A percentile compares a stretch with the other conserved stretches of the same genome.
Conservation (phyloP, 768 basidiomycete genomes). For the Boletus sensibilis region DNA sequence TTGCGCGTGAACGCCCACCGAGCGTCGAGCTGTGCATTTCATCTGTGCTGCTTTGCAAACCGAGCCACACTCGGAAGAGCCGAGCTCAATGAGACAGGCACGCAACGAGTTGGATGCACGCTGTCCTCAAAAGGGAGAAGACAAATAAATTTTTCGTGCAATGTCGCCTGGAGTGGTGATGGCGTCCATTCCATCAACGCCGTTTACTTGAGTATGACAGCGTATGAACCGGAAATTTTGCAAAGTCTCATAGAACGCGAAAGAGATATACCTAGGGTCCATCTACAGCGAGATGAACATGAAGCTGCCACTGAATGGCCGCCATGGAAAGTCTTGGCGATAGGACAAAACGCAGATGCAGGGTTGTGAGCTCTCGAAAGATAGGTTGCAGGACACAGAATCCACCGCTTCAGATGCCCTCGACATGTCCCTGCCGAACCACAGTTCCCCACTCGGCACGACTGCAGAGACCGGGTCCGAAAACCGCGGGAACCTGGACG, state of each 20-base stretch:
- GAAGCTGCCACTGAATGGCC: background rate
- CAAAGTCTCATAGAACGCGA: background rate
- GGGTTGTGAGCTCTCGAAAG: conserved; percentile 4
- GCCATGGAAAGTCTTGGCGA: background rate
- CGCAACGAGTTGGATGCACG: background rate
- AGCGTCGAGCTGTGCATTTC: background rate
- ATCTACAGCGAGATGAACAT: background rate
- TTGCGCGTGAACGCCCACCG: background rate
- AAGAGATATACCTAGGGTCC: conserved; percentile 7
- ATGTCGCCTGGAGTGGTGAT: background rate
- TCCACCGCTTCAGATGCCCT: background rate
- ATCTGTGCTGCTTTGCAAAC: background rate
- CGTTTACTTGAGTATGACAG: conserved; percentile 12
- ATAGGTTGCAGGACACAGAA: background rate
- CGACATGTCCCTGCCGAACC: background rate
- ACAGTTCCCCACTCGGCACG: background rate
- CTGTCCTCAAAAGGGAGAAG: conserved; percentile 1
- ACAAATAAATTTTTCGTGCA: background rate
- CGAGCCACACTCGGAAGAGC: too few species aligned
- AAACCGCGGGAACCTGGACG: conserved; percentile 9
- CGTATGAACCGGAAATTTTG: conserved; percentile 18
- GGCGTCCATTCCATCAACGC: conserved; percentile 14
- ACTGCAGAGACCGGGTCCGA: conserved; percentile 9
- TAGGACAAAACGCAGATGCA: background rate
- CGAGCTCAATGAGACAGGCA: background rate